Conservation (phyloP, 2,329 filamentous ascomycete genomes). For the Pseudocercospora vitis region DNA sequence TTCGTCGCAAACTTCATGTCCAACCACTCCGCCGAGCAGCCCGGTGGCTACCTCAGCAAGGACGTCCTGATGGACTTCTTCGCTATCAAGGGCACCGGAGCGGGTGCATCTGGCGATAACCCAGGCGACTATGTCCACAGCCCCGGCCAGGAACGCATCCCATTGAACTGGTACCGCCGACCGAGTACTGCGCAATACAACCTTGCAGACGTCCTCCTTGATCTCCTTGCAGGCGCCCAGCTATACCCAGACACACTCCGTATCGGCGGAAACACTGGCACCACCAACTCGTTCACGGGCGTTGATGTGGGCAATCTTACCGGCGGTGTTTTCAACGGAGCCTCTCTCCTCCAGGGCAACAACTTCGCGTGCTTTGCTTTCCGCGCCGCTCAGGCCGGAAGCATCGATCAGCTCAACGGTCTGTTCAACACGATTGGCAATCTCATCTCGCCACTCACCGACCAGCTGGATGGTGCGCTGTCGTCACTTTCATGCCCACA, state of each 20-base stretch:
- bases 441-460: conserved; percentile 15
- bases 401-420: conserved; percentile 17
- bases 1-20: conserved; percentile 31
- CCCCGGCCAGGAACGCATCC: conserved; percentile 32
- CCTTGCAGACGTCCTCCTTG: conserved; percentile 20
- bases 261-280: conserved; percentile 43
- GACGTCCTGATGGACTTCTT: conserved; percentile 31
- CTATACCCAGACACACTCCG: conserved; percentile 33
- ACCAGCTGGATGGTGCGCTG: conserved; percentile 6
- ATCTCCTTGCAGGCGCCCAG: conserved; percentile 12
- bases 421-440: conserved; percentile 1
- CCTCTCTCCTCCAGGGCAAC: conserved; percentile 22
- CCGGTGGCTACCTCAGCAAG: conserved; percentile 26
- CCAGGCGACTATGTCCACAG: conserved; percentile 27
- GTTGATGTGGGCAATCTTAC: conserved; percentile 40
- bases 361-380: conserved; percentile 25
- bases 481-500: conserved; percentile 1
- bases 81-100: conserved; percentile 25
- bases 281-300: conserved; percentile 37
- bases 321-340: conserved; percentile 43
- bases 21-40: conserved; percentile 30
- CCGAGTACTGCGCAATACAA: conserved; percentile 13
- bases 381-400: conserved; percentile 16
- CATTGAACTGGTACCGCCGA: conserved; percentile 33
- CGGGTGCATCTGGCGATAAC: conserved; percentile 24